These are phyloP conservation scores for Scedosporium minutisporum DNA, from an alignment of 2,329 filamentous ascomycete genomes.

Conservation along the genomic window DNA sequence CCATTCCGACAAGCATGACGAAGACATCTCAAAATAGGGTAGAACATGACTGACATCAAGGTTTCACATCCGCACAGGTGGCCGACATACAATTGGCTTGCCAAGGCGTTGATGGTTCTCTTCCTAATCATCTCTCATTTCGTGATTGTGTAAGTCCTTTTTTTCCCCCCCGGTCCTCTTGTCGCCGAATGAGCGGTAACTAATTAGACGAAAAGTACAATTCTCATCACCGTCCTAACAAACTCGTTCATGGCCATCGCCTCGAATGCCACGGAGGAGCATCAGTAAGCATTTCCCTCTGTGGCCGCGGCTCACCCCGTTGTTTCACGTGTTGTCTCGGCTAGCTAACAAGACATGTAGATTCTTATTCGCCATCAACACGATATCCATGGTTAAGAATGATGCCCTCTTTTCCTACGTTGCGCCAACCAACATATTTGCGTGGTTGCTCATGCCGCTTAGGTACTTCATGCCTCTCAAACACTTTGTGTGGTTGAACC, in stretches of 20 bases:
- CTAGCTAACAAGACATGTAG: constrained; percentile 20
- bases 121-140: constrained; percentile 96
- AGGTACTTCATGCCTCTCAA: constrained; percentile 72
- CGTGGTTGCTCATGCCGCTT: constrained; percentile 78
- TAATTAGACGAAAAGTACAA: constrained; percentile 44
- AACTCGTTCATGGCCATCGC: constrained; percentile 96
- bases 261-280: constrained; percentile 86
- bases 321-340: constrained; percentile 3
- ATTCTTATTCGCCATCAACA: constrained; percentile 92
- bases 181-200: neutral
- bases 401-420: constrained; percentile 92
- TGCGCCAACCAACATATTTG: constrained; percentile 82
- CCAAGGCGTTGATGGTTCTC: constrained; percentile 63
- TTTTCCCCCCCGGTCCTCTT: neutral
- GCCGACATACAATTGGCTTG: constrained; percentile 66
- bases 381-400: constrained; percentile 97
- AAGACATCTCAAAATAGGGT: neutral
- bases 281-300: constrained; percentile 42
- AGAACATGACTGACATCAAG: neutral
- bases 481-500: constrained; percentile 75
- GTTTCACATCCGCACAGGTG: constrained; percentile 34
- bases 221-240: constrained; percentile 88
- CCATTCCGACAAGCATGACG: neutral
- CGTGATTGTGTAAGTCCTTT: constrained; percentile 61
- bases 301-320: no score